Conservation (phyloP, 306 rosid species). For the Vigna reflexopilosa region DNA sequence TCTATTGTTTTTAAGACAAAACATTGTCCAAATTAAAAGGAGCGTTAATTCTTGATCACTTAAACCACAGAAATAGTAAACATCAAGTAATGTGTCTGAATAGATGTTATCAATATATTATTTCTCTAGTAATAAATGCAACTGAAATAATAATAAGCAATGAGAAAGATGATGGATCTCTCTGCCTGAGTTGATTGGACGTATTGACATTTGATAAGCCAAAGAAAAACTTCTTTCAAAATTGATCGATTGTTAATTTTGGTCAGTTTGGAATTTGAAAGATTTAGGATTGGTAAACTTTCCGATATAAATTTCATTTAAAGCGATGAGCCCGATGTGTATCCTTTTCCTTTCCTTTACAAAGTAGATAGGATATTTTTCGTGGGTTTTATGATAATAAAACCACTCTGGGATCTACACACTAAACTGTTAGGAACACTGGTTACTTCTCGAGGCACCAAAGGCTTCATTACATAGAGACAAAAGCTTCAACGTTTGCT, state of each 20-base stretch:
- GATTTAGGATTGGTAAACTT: not conserved
- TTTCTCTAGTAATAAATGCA: not conserved
- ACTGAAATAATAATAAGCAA: not conserved
- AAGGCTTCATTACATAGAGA: not conserved
- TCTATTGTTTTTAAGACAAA: not conserved
- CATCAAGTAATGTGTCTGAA: too few species aligned
- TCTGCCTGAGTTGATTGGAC: not conserved
- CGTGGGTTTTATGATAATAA: not conserved
- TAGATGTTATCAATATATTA: not conserved
- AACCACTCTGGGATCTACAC: not conserved
- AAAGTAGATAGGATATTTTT: not conserved
- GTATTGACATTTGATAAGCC: conserved; percentile 15
- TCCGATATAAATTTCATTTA: not conserved
- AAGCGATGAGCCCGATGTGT: not conserved
- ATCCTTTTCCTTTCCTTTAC: not conserved
- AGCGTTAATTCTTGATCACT: too few species aligned
- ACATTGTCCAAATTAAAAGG: not conserved
- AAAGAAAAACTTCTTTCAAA: not conserved
- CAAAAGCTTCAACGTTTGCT: conserved; percentile 4
- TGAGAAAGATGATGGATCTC: not conserved
- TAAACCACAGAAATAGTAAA: too few species aligned
- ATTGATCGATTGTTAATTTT: not conserved
- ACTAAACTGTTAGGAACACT: not conserved
- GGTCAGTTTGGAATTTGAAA: not conserved
- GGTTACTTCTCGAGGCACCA: conserved; percentile 7